Conservation (phyloP, 345 rosid species). For the Hibiscus mutabilis region DNA sequence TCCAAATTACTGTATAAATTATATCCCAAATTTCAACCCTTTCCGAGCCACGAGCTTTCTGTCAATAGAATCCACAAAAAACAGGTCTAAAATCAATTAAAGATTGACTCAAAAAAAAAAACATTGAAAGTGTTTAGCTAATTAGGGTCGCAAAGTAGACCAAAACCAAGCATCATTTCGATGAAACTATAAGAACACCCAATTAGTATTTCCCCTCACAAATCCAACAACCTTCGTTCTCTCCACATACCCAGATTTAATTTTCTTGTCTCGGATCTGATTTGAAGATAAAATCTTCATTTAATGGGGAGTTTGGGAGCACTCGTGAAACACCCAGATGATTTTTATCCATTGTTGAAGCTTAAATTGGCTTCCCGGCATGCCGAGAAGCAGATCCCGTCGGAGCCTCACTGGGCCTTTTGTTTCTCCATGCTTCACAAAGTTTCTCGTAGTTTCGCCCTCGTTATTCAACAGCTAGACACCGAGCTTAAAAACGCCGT, state of each 20-base stretch:
- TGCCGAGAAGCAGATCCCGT: conserved; percentile 94
- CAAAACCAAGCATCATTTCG: neutral
- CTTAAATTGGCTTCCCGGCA: conserved; percentile 58
- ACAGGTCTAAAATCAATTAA: neutral
- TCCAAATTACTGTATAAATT: too few relatives aligned
- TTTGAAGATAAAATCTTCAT: neutral
- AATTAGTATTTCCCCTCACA: neutral
- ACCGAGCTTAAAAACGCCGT: conserved; percentile 82
- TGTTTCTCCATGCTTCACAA: conserved; percentile 88
- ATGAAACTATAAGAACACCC: neutral
- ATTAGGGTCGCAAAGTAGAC: neutral
- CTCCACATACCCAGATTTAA: neutral
- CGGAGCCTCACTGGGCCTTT: conserved; percentile 83
- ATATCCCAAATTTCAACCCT: neutral
- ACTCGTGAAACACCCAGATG: conserved; percentile 73
- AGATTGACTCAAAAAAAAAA: neutral
- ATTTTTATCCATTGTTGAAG: conserved; percentile 80
- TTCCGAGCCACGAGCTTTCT: neutral
- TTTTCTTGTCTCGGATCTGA: neutral
- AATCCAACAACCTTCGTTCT: neutral
- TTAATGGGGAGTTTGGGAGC: conserved; percentile 66
- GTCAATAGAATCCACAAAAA: neutral
- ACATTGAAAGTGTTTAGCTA: too few relatives aligned
- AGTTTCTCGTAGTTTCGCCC: conserved; percentile 83
- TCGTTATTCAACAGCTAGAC: conserved; percentile 87